Percentiles rank a stretch among this genome's conserved stretches.
These are phyloP conservation scores for Penicillium psychrosexuale DNA, from an alignment of 2,329 filamentous ascomycete species.

Conservation along the genomic window DNA sequence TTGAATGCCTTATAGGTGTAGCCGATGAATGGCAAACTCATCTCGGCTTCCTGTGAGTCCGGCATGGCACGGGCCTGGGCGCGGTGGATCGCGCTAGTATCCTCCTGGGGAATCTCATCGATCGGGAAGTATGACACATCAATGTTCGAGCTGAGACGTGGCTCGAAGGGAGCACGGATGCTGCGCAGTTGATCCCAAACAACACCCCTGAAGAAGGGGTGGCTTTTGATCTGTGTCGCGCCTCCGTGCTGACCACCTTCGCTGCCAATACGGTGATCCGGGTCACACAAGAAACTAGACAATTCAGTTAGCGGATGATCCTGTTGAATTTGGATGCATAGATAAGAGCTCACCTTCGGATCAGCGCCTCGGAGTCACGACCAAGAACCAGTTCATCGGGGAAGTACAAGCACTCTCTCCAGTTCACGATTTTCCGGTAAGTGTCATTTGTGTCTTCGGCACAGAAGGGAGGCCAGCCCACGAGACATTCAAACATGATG, in stretches of 20 bases:
- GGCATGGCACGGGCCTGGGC: slow-evolving; percentile 74
- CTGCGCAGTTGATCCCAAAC: slow-evolving; percentile 89
- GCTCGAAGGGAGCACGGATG: slow-evolving; percentile 94
- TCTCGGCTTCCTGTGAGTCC: slow-evolving; percentile 80
- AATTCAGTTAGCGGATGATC: slow-evolving; percentile 23
- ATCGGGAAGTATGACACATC: slow-evolving; percentile 99
- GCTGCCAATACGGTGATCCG: slow-evolving; percentile 84
- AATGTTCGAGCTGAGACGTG: slow-evolving; percentile 84
- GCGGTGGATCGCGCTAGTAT: slow-evolving; percentile 82
- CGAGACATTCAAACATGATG: slow-evolving; percentile 99
- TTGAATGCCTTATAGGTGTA: slow-evolving; percentile 98
- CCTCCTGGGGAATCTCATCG: slow-evolving; percentile 95
- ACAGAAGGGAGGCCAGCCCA: slow-evolving; percentile 98
- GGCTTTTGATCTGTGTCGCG: slow-evolving; percentile 86
- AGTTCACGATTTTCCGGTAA: slow-evolving; percentile 98
- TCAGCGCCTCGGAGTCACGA: slow-evolving; percentile 84
- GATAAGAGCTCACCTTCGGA: slow-evolving; percentile 66
- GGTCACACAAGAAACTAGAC: slow-evolving; percentile 82
- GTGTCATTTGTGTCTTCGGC: slow-evolving; percentile 97
- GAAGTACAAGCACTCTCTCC: slow-evolving; percentile 93
- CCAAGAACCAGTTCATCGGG: slow-evolving; percentile 90
- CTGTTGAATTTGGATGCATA: slow-evolving; percentile 5
- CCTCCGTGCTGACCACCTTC: slow-evolving; percentile 59
- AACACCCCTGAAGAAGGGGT: slow-evolving; percentile 95
- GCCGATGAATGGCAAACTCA: slow-evolving; percentile 92